These are phyloP conservation scores for Oryza coarctata DNA, from an alignment of 176 grass and related monocot species.

Conservation along the genomic window DNA sequence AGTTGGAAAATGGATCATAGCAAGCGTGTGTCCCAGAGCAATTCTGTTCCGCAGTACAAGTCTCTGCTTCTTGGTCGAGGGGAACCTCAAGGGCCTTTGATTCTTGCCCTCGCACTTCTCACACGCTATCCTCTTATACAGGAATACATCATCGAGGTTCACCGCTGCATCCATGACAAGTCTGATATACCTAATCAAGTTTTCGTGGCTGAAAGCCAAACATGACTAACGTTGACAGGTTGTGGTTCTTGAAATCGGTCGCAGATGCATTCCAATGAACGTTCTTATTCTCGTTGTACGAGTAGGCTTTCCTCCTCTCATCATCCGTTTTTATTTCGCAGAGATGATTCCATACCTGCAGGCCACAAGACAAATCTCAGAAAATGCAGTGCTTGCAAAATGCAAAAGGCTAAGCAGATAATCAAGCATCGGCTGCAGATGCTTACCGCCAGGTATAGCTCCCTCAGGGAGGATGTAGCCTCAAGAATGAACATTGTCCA, in stretches of 20 bases:
- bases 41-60: not conserved
- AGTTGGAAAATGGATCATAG: not conserved
- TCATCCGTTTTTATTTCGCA: not conserved
- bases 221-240: not conserved
- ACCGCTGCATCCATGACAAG: not conserved
- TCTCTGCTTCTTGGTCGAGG: not conserved
- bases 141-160: not conserved
- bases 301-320: not conserved
- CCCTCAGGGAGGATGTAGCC: not conserved
- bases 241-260: not conserved
- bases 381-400: no score
- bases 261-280: not conserved
- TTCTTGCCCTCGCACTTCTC: not conserved
- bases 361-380: no score
- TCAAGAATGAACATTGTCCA: slow-evolving; percentile 8
- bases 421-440: no score
- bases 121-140: slow-evolving; percentile 1
- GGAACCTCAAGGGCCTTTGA: not conserved
- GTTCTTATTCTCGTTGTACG: not conserved
- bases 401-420: no score
- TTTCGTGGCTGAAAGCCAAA: not conserved
- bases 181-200: not conserved
- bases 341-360: not conserved
- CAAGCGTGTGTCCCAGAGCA: not conserved
- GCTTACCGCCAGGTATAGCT: not conserved